Evolutionary conservation across 805 yeast genomes (phyloP).

Genomic region (Starmerella asiatica): DNA sequence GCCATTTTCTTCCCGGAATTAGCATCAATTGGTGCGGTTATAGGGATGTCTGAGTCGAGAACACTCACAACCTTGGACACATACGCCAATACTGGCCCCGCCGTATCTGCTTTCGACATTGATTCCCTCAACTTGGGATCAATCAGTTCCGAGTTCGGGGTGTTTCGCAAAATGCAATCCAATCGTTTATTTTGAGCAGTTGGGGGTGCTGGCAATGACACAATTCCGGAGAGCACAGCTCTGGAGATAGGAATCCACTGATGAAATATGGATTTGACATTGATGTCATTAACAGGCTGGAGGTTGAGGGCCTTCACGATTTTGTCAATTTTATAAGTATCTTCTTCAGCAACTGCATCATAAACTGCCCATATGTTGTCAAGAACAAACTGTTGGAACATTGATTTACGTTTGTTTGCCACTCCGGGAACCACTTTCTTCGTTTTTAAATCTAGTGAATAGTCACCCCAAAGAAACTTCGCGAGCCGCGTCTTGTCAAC

Average conservation of each 20-base stretch:
- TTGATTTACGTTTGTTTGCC: slow-evolving; percentile 50
- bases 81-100: slow-evolving; percentile 58
- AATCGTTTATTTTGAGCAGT: slow-evolving; percentile 62
- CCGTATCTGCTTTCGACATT: slow-evolving; percentile 53
- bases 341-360: slow-evolving; percentile 48
- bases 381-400: slow-evolving; percentile 74
- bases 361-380: slow-evolving; percentile 91
- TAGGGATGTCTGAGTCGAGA: slow-evolving; percentile 69
- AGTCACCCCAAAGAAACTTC: slow-evolving; percentile 94
- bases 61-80: slow-evolving; percentile 82
- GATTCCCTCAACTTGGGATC: slow-evolving; percentile 37
- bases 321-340: slow-evolving; percentile 59
- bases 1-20: slow-evolving; percentile 5
- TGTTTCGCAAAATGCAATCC: slow-evolving; percentile 47
- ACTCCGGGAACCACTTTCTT: slow-evolving; percentile 54
- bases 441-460: slow-evolving; percentile 73
- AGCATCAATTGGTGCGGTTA: background rate
- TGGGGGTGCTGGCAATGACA: slow-evolving; percentile 76
- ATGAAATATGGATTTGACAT: slow-evolving; percentile 53
- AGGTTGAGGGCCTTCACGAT: slow-evolving; percentile 59
- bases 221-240: slow-evolving; percentile 69
- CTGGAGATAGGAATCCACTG: slow-evolving; percentile 94
- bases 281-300: slow-evolving; percentile 40
- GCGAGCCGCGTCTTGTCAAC: slow-evolving; percentile 65
- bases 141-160: slow-evolving; percentile 39